Percentiles rank a stretch among this genome's conserved stretches.
Evolutionary conservation across 2,329 filamentous ascomycete genomes (phyloP).

Genomic region (Leptographium lundbergii): DNA sequence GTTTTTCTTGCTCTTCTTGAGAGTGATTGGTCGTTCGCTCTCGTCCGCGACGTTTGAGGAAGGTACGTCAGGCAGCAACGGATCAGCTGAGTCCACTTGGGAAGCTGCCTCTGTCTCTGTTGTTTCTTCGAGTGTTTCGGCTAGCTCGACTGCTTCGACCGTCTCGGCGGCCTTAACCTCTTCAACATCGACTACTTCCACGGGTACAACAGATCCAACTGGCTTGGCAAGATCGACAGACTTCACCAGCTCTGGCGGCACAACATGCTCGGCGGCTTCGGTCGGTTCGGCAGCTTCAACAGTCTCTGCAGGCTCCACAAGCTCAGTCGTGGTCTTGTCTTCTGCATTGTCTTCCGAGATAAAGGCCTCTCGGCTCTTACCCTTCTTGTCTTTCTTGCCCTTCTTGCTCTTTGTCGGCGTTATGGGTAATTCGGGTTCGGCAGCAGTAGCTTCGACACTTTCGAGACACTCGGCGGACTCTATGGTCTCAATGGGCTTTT

Average conservation of each 20-base stretch:
- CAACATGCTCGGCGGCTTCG: too few species aligned
- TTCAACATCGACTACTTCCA: background rate
- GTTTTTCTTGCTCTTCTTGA: background rate
- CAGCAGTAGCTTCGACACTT: background rate
- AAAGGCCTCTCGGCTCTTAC: background rate
- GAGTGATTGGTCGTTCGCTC: background rate
- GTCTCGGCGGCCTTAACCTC: background rate
- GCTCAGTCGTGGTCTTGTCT: background rate
- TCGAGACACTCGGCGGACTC: background rate
- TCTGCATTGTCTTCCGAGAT: background rate
- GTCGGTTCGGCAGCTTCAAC: background rate
- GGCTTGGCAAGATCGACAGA: too few species aligned
- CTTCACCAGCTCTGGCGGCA: too few species aligned
- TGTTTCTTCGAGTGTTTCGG: background rate
- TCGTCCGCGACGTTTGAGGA: background rate
- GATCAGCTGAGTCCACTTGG: background rate
- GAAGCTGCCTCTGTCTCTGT: background rate
- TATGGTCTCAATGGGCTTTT: too few species aligned
- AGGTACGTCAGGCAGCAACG: background rate
- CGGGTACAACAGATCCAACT: too few species aligned
- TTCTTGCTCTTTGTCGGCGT: background rate
- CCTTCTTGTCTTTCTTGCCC: background rate
- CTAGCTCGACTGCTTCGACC: background rate
- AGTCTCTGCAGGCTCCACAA: background rate
- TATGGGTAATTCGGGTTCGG: background rate